Base-by-base conservation (phyloP, 1,284 basidiomycete species). In the Ustilago trichophora region DNA sequence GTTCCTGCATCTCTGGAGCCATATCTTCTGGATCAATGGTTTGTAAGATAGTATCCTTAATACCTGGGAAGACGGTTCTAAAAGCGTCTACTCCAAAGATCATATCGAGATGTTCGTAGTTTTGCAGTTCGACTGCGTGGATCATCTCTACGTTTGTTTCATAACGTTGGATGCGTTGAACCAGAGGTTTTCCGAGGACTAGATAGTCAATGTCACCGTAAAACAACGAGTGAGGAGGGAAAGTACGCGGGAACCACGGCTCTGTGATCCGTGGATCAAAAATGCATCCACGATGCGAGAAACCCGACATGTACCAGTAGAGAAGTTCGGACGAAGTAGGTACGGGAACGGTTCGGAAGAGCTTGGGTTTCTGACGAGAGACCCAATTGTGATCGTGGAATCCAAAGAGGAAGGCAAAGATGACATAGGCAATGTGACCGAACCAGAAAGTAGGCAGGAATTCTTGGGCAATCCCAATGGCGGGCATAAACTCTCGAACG, bases 341-440 rank as follows among this genome's bases (percentile, higher is more conserved):
- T 12, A 78, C 53, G 40, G 77, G 76, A 13, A 77, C 63, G 13
- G 76, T 52, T 15, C 79, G 72, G 68, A 80, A 80, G 19, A 80
- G 67, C 72, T 80, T 80, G 49, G 76, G 76, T 49, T 78, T 80
- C 53, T 80, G 75, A 46, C 79, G 77, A 7, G 56, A 40, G 32
- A 77, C 41, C 77, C 74, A 78, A 54, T 77, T 78, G 70, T 75
- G 75, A 50, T 78, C 77, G 59, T 80, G 72, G 68, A 78, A 78
- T 44, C 73, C 74, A 55, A 80, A 80, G 45, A 80, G 55, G 68
- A 72, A 80, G 6, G 64, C 54, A 55, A 80, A 80, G 44, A 80
- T 64, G 51, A 78, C 73, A 52, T 73, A 78, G 47, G 60, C 79
- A n/a, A 80, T 52, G 66, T 80, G 78, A 16, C 78, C 79, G 45